These are phyloP conservation scores for Phoenix dactylifera DNA, from an alignment of 176 grass and related monocot genomes.

Conservation along the genomic window DNA sequence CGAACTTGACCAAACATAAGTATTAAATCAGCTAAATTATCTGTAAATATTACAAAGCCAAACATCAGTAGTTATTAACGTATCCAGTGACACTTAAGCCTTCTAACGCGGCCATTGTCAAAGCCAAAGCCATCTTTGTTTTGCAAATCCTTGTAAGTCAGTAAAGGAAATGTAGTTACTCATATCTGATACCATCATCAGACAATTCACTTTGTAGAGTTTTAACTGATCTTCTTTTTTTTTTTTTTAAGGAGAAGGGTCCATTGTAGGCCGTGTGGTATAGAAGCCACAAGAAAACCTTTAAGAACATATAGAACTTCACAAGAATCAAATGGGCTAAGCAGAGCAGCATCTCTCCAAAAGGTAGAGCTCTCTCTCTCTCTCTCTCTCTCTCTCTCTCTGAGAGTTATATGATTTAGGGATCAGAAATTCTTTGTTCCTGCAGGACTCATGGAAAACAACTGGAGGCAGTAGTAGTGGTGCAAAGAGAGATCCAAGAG, in stretches of 20 bases:
- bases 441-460: conserved; percentile 1
- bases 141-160: too few relatives aligned
- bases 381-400: background rate
- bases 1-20: too few relatives aligned
- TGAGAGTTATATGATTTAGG: too few relatives aligned
- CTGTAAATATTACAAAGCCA: too few relatives aligned
- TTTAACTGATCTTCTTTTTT: background rate
- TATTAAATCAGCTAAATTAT: too few relatives aligned
- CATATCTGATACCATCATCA: too few relatives aligned
- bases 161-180: too few relatives aligned
- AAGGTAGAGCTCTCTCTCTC: conserved; percentile 25
- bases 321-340: conserved; percentile 11
- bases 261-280: conserved; percentile 7
- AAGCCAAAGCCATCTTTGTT: too few relatives aligned
- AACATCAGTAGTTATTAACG: too few relatives aligned
- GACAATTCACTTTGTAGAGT: too few relatives aligned
- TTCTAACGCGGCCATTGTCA: too few relatives aligned
- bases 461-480: background rate
- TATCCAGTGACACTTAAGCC: too few relatives aligned
- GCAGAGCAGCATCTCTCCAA: conserved; percentile 12
- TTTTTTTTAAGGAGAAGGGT: conserved; percentile 19
- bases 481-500: conserved; percentile 15
- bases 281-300: conserved; percentile 13
- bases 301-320: conserved; percentile 2
- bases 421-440: background rate